Evolutionary conservation across 306 rosid species (phyloP).

Genomic region (Trifolium dubium): DNA sequence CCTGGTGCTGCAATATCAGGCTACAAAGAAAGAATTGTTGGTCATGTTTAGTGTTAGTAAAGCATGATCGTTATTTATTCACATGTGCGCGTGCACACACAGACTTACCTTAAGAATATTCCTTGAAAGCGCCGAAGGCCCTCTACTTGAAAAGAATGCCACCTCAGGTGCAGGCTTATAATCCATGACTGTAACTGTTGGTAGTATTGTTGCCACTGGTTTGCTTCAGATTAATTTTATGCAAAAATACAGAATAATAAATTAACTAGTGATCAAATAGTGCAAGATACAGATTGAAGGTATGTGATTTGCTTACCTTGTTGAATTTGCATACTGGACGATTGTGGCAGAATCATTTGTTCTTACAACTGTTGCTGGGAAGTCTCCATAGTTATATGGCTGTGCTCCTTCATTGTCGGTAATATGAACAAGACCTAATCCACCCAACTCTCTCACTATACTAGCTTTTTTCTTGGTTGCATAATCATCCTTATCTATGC

Average conservation of each 20-base stretch:
- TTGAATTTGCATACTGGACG: conserved; percentile 66
- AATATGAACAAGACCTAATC: conserved; percentile 56
- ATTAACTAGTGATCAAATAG: neutral
- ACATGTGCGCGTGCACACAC: too few species aligned
- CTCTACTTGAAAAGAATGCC: conserved; percentile 75
- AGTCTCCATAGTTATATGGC: conserved; percentile 26
- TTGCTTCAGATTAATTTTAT: conserved; percentile 49
- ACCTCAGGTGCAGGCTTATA: conserved; percentile 77
- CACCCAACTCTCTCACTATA: conserved; percentile 50
- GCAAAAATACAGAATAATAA: neutral
- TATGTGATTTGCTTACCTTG: conserved; percentile 51
- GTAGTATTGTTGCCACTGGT: conserved; percentile 72
- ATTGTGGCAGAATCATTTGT: conserved; percentile 47
- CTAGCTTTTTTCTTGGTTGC: neutral
- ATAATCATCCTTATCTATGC: neutral
- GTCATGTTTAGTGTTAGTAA: neutral
- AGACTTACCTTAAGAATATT: conserved; percentile 71
- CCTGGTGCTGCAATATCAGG: conserved; percentile 96
- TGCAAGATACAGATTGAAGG: too few species aligned
- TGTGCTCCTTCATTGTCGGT: conserved; percentile 36
- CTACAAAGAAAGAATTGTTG: conserved; percentile 46
- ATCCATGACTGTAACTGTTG: conserved; percentile 55
- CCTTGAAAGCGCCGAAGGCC: conserved; percentile 61
- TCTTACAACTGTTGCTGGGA: conserved; percentile 56
- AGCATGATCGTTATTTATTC: too few species aligned